Percentiles rank a stretch among this genome's conserved stretches.
phyloP scores from a whole-genome alignment of 2,329 filamentous ascomycete genomes.

The Ophiosphaerella korrae region DNA sequence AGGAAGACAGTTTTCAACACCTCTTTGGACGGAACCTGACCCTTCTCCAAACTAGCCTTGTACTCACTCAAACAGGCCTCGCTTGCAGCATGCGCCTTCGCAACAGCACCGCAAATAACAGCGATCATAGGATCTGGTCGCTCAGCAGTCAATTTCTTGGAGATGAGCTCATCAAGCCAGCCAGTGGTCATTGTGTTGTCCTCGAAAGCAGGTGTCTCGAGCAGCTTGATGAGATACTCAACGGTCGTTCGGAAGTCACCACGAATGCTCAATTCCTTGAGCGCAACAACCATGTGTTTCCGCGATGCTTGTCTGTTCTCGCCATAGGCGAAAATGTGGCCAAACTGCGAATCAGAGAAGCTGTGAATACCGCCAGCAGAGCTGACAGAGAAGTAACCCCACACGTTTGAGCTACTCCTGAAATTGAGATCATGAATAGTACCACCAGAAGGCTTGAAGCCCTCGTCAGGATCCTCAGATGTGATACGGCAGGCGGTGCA shows the following conservation, averaged over 20 bases:
- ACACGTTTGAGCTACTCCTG: constrained; percentile 96
- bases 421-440: constrained; percentile 99
- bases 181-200: constrained; percentile 99
- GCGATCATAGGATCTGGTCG: constrained; percentile 91
- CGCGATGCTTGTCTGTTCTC: constrained; percentile 95
- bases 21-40: constrained; percentile 95
- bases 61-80: constrained; percentile 89
- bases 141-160: constrained; percentile 95
- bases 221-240: constrained; percentile 97
- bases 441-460: constrained; percentile 99
- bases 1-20: constrained; percentile 97
- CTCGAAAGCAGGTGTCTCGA: constrained; percentile 97
- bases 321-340: constrained; percentile 98
- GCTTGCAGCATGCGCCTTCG: constrained; percentile 93
- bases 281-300: constrained; percentile 98
- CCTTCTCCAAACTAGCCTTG: constrained; percentile 87
- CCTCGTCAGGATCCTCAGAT: constrained; percentile 97
- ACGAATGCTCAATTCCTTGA: constrained; percentile 99
- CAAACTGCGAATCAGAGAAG: constrained; percentile 98
- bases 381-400: constrained; percentile 99
- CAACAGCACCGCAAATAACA: constrained; percentile 93
- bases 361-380: constrained; percentile 97
- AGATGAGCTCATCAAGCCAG: constrained; percentile 98
- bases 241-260: constrained; percentile 99
- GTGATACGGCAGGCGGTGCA: constrained; percentile 99